Conservation (phyloP, 2,329 filamentous ascomycete species). For the Pestalotiopsis sp. region DNA sequence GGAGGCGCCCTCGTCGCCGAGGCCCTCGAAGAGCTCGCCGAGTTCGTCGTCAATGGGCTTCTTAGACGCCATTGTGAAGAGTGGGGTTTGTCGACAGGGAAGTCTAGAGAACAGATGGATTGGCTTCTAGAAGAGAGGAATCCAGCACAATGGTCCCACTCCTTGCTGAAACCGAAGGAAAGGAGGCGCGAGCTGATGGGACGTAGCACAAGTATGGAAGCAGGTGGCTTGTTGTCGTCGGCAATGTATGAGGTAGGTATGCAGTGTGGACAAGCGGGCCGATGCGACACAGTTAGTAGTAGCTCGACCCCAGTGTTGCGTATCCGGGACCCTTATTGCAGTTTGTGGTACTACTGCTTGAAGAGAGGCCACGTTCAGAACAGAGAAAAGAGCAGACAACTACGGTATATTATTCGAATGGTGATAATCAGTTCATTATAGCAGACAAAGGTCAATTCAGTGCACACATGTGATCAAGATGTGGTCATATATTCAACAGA, state of each 20-base stretch:
- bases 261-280: constrained; percentile 11
- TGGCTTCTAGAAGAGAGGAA: not conserved
- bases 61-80: constrained; percentile 58
- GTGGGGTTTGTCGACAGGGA: not conserved
- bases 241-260: constrained; percentile 1
- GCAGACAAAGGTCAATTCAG: not conserved
- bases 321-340: constrained; percentile 1
- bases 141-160: not conserved
- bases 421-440: fast-evolving
- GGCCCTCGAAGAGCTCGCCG: constrained; percentile 66
- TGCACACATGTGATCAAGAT: not conserved
- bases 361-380: not conserved
- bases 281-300: constrained; percentile 6
- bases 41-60: constrained; percentile 63
- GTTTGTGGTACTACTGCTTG: not conserved
- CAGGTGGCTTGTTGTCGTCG: not conserved
- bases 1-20: constrained; percentile 54
- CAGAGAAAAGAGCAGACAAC: not conserved
- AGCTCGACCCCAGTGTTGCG: constrained; percentile 1
- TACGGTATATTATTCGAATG: not conserved
- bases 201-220: not conserved
- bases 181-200: not conserved
- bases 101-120: constrained; percentile 1
- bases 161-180: not conserved
- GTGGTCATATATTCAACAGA: not conserved